These are phyloP conservation scores for carrot (Daucus carota) DNA, from an alignment of 129 eudicot species.

Conservation along the genomic window DNA sequence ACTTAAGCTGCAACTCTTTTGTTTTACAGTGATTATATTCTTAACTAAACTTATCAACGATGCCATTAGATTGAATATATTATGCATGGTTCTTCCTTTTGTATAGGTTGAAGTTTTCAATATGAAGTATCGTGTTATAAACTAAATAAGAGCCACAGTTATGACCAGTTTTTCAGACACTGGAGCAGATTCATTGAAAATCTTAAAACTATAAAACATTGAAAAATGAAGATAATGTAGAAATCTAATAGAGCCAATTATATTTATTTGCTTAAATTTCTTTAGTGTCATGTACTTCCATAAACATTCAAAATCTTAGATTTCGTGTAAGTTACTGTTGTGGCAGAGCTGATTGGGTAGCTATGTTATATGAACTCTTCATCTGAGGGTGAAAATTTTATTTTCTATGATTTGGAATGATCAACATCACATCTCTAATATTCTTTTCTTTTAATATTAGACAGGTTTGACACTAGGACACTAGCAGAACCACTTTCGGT, in stretches of 20 bases:
- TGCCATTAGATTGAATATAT: not conserved
- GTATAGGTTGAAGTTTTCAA: not conserved
- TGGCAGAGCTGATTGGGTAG: too few species aligned
- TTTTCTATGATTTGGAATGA: not conserved
- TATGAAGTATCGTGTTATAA: not conserved
- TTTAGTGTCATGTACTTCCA: not conserved
- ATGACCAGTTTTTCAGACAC: not conserved
- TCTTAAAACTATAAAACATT: not conserved
- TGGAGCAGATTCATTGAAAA: not conserved
- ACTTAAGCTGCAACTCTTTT: not conserved
- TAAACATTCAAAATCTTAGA: not conserved
- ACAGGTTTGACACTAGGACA: not conserved
- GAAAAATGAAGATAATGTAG: not conserved
- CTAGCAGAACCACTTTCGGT: not conserved
- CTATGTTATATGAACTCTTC: too few species aligned
- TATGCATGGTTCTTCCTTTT: not conserved
- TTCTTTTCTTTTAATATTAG: too few species aligned
- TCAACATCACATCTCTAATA: too few species aligned
- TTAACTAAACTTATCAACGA: not conserved
- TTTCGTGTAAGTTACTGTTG: too few species aligned
- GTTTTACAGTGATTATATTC: not conserved
- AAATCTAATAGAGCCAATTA: not conserved
- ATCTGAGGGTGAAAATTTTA: too few species aligned
- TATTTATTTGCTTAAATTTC: not conserved
- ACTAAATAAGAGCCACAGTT: not conserved